phyloP scores from a whole-genome alignment of 306 rosid genomes.

The Lupinus albus region DNA sequence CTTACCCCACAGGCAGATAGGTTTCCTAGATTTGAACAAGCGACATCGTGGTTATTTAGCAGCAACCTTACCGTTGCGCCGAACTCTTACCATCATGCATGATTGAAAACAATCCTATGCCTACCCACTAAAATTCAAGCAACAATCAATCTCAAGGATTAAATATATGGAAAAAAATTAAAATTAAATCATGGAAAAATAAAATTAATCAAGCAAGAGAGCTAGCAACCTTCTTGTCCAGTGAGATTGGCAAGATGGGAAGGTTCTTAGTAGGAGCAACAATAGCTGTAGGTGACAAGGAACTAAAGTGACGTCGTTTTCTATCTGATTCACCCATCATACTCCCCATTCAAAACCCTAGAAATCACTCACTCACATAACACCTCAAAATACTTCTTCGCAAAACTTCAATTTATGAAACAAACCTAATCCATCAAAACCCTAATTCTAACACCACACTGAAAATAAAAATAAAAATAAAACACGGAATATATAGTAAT shows the following conservation, averaged over 20 bases:
- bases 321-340: slow-evolving; percentile 80
- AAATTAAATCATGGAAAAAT: not conserved
- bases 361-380: slow-evolving; percentile 47
- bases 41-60: too few species aligned
- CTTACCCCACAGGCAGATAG: too few species aligned
- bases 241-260: slow-evolving; percentile 72
- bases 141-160: slow-evolving; percentile 8
- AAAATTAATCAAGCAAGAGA: not conserved
- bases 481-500: too few species aligned
- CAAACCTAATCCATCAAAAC: slow-evolving; percentile 38
- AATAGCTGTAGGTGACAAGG: slow-evolving; percentile 78
- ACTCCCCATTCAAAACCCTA: slow-evolving; percentile 94
- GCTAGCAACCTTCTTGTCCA: slow-evolving; percentile 78
- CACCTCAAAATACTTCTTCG: slow-evolving; percentile 41
- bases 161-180: not conserved
- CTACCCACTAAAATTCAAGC: slow-evolving; percentile 14
- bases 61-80: too few species aligned
- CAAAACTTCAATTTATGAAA: slow-evolving; percentile 19
- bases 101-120: not conserved
- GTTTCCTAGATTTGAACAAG: too few species aligned
- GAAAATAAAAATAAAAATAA: not conserved
- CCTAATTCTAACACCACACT: slow-evolving; percentile 53
- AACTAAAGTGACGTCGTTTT: slow-evolving; percentile 90
- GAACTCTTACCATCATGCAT: slow-evolving; percentile 10
- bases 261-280: slow-evolving; percentile 64